These are phyloP conservation scores for Poteriospumella lacustris DNA, from an alignment of 108 stramenopile species.

Conservation along the genomic window DNA sequence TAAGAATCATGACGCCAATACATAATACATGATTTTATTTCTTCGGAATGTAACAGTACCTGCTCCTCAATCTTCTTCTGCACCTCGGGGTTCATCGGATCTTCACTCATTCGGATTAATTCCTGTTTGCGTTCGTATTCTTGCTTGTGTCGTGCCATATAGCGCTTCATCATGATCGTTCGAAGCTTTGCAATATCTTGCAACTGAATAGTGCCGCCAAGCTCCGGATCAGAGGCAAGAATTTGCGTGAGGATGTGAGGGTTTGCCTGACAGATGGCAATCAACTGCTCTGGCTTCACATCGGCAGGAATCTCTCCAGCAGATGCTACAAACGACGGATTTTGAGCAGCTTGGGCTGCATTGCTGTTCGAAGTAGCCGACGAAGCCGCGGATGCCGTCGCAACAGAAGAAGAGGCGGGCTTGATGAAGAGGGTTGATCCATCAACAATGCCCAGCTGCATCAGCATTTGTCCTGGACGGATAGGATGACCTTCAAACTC, in stretches of 20 bases:
- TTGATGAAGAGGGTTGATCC: neutral
- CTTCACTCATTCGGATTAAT: constrained; percentile 28
- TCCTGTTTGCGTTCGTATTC: constrained; percentile 37
- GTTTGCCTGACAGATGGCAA: constrained; percentile 13
- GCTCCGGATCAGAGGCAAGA: constrained; percentile 31
- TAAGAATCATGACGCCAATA: too few relatives aligned
- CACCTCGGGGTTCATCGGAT: constrained; percentile 46
- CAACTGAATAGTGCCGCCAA: constrained; percentile 41
- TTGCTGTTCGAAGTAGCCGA: neutral
- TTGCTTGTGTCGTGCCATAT: constrained; percentile 38
- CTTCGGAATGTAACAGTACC: constrained; percentile 25
- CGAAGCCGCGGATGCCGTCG: neutral
- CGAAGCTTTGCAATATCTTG: constrained; percentile 46
- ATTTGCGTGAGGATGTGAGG: neutral
- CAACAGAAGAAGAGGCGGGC: neutral
- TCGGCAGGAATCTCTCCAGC: neutral
- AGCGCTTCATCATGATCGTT: constrained; percentile 44
- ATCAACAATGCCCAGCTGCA: neutral
- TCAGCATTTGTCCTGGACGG: neutral
- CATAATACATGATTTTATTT: too few relatives aligned
- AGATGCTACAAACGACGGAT: neutral
- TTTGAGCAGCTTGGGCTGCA: neutral
- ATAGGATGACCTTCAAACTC: neutral
- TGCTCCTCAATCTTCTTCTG: constrained; percentile 41
- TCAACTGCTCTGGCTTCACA: constrained; percentile 13